phyloP scores from a whole-genome alignment of 2,329 filamentous ascomycete species.

The Penicillium sp. region DNA sequence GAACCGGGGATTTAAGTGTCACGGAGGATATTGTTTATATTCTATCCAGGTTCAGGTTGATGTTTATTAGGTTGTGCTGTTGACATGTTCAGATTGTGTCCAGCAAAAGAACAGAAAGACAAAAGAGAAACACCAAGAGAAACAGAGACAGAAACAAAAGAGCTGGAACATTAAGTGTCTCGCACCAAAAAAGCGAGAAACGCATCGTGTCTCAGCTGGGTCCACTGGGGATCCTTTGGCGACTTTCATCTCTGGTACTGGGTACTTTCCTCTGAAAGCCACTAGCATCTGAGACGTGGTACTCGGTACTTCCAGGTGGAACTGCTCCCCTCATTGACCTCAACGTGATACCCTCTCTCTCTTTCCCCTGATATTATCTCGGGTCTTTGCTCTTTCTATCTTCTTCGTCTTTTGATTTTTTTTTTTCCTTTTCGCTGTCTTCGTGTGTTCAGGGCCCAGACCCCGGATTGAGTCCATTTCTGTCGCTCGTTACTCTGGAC shows the following conservation, averaged over 20 bases:
- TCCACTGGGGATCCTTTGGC: slow-evolving; percentile 16
- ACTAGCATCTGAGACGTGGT: background rate
- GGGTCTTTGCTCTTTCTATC: background rate
- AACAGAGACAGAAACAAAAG: background rate
- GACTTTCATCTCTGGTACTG: slow-evolving; percentile 6
- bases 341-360: no score
- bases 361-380: background rate
- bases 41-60: no score
- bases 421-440: slow-evolving; percentile 12
- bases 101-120: no score
- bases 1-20: no score
- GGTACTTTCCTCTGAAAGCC: slow-evolving; percentile 12
- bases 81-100: no score
- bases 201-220: slow-evolving; percentile 37
- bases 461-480: slow-evolving; percentile 13
- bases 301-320: no score
- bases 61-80: no score
- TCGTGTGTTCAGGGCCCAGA: slow-evolving; percentile 15
- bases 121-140: background rate
- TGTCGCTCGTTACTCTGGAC: slow-evolving; percentile 13
- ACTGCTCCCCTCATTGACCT: slow-evolving; percentile 1
- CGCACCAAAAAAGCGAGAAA: slow-evolving; percentile 25
- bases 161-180: slow-evolving; percentile 2
- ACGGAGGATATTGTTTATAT: no score
- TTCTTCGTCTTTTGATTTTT: background rate